A percentile compares a stretch with the other conserved stretches of the same genome.
Conservation (phyloP, 2,329 filamentous ascomycete species). For the Davidsoniella neocaledoniae region DNA sequence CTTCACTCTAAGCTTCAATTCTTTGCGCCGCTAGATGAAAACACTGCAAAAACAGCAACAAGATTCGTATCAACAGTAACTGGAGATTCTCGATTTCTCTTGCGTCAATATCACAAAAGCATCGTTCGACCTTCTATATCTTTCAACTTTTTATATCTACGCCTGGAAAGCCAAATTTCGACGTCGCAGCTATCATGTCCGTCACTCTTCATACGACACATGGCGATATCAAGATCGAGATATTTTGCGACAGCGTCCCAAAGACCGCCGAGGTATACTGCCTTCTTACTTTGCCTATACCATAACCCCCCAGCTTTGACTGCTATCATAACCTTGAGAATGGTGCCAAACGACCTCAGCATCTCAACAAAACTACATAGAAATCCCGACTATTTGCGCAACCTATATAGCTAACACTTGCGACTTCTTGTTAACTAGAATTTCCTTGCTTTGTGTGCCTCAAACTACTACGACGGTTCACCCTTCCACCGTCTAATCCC, state of each 20-base stretch:
- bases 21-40: too few species aligned
- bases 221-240: constrained; percentile 84
- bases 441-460: constrained; percentile 74
- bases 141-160: background rate
- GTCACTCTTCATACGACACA: constrained; percentile 70
- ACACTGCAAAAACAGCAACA: too few species aligned
- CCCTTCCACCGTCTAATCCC: constrained; percentile 70
- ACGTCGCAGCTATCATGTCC: constrained; percentile 26
- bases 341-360: too few species aligned
- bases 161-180: background rate
- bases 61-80: too few species aligned
- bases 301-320: constrained; percentile 3
- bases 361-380: background rate
- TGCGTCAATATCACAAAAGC: too few species aligned
- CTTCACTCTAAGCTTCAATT: too few species aligned
- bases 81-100: too few species aligned
- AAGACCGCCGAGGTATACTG: constrained; percentile 63
- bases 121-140: too few species aligned
- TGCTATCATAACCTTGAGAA: background rate
- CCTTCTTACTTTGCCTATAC: background rate
- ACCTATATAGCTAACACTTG: background rate
- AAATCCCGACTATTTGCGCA: background rate
- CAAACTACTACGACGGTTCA: constrained; percentile 56
- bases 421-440: constrained; percentile 34
- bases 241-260: constrained; percentile 90